phyloP scores from a whole-genome alignment of 192 early-diverging fungal species.

The Glomus cerebriforme region DNA sequence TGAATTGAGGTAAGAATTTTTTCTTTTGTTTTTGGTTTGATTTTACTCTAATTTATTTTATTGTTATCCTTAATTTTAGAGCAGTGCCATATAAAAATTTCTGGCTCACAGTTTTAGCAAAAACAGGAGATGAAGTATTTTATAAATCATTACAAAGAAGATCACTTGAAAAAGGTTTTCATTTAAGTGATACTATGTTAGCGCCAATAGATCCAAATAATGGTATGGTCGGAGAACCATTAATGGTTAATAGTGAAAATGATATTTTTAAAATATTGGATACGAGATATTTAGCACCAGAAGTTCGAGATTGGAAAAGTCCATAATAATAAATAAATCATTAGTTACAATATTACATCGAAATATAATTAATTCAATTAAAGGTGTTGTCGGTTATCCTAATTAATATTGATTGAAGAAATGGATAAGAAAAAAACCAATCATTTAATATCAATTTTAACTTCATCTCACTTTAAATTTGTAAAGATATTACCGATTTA shows the following conservation, averaged over 20 bases:
- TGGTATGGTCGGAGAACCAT: background rate
- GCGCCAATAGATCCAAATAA: background rate
- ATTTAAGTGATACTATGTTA: constrained; percentile 20
- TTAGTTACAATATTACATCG: background rate
- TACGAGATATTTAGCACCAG: background rate
- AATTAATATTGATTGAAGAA: too few species aligned
- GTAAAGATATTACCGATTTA: too few species aligned
- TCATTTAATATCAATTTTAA: too few species aligned
- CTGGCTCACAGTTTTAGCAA: constrained; percentile 17
- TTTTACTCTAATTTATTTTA: too few species aligned
- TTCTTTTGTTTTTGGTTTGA: too few species aligned
- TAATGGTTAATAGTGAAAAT: background rate
- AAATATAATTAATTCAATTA: too few species aligned
- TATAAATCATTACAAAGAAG: background rate
- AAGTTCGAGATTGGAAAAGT: background rate
- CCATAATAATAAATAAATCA: background rate
- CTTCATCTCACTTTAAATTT: too few species aligned
- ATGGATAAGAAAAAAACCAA: too few species aligned
- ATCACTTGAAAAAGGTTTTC: background rate
- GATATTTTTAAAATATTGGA: background rate
- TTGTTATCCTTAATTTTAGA: constrained; percentile 5
- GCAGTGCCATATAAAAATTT: constrained; percentile 26
- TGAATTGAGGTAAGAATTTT: constrained; percentile 5
- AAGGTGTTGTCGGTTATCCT: too few species aligned
- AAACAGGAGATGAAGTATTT: constrained; percentile 28